A percentile compares a stretch with the other conserved stretches of the same genome.
Evolutionary conservation across 169 alveolate species (phyloP).

Genomic region (Cyclospora cayetanensis): DNA sequence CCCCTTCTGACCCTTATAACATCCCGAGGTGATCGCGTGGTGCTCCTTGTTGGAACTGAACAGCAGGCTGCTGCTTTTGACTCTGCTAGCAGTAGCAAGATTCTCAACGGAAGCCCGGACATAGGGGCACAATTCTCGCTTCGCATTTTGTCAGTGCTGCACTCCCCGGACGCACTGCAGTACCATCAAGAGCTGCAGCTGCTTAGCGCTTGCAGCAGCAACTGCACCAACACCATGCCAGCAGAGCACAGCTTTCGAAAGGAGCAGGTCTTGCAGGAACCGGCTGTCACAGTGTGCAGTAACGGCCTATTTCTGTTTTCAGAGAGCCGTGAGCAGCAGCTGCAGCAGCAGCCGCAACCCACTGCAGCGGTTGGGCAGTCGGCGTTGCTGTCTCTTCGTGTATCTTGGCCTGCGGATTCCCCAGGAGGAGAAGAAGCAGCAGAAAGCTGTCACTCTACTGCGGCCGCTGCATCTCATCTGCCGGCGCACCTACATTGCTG

Average conservation of each 20-base stretch:
- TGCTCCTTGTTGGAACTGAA: neutral
- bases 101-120: neutral
- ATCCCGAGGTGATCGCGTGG: constrained; percentile 33
- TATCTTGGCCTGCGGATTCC: constrained; percentile 23
- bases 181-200: neutral
- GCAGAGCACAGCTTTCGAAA: neutral
- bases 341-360: constrained; percentile 42
- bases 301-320: constrained; percentile 25
- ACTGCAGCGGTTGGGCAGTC: constrained; percentile 4
- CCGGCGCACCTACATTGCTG: constrained; percentile 50
- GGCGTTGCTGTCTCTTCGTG: constrained; percentile 39
- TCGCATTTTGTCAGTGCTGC: neutral
- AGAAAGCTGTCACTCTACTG: neutral
- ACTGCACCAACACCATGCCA: neutral
- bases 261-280: constrained; percentile 5
- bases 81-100: neutral
- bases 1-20: constrained; percentile 40
- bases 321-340: constrained; percentile 8
- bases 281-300: constrained; percentile 16
- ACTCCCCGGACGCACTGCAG: constrained; percentile 7
- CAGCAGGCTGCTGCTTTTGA: neutral
- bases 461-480: constrained; percentile 27
- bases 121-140: neutral
- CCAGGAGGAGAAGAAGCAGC: neutral
- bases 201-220: constrained; percentile 7